Percentiles rank a stretch among this genome's conserved stretches.
These are phyloP conservation scores for Cytospora schulzeri DNA, from an alignment of 2,329 filamentous ascomycete species.

Conservation along the genomic window DNA sequence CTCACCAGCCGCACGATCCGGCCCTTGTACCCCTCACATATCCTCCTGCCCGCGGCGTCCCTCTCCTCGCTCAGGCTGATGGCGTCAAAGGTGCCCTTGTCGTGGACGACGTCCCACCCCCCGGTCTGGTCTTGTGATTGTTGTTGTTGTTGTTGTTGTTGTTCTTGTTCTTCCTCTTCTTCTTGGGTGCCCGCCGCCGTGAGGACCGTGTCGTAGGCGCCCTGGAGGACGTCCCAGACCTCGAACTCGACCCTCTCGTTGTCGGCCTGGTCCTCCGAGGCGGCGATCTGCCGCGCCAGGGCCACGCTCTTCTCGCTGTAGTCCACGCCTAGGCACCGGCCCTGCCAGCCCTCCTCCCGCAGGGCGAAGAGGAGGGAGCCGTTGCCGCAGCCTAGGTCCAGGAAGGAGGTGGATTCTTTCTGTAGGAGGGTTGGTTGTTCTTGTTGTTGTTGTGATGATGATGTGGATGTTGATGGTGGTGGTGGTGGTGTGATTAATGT, in stretches of 20 bases:
- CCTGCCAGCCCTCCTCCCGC: constrained; percentile 64
- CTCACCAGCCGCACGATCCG: constrained; percentile 70
- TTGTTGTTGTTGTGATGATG: background rate
- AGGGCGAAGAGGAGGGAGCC: constrained; percentile 88
- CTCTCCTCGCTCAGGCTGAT: constrained; percentile 71
- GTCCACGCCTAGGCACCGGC: constrained; percentile 81
- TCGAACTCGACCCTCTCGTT: constrained; percentile 43
- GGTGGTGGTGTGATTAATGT: background rate
- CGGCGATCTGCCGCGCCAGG: constrained; percentile 68
- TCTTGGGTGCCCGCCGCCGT: constrained; percentile 8
- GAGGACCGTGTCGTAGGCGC: constrained; percentile 42
- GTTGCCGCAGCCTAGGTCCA: constrained; percentile 94
- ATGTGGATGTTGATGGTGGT: background rate
- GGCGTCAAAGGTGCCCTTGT: constrained; percentile 98
- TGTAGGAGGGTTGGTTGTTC: constrained; percentile 19
- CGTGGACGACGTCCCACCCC: constrained; percentile 89
- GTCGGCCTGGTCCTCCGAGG: constrained; percentile 26
- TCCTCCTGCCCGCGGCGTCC: constrained; percentile 55
- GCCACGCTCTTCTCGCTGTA: constrained; percentile 76
- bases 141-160: constrained; percentile 27
- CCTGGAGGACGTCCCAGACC: constrained; percentile 66
- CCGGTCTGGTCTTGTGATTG: constrained; percentile 45
- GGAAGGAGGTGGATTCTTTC: constrained; percentile 56
- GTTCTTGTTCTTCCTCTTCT: background rate
- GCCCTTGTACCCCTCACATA: constrained; percentile 74